Conservation (phyloP, 139 green algal species). For the Tetraselmis chui region DNA sequence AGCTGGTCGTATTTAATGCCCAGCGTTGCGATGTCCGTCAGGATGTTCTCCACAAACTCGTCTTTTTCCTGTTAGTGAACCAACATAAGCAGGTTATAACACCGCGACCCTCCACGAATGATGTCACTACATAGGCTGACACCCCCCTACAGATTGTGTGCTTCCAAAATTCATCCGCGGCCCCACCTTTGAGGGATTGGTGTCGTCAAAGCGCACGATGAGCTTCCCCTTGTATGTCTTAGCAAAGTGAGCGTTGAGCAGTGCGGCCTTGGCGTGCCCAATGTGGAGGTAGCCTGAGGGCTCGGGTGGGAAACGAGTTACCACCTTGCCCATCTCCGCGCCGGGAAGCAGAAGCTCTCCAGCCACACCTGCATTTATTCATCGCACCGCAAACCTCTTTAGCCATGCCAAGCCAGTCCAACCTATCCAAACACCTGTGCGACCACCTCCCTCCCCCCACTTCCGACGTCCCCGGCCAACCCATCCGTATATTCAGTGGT, state of each 20-base stretch:
- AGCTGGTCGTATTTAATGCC: constrained; percentile 64
- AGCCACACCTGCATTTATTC: not conserved
- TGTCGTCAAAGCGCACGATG: constrained; percentile 97
- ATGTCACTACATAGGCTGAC: not conserved
- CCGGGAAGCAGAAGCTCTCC: constrained; percentile 72
- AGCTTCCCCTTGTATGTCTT: constrained; percentile 83
- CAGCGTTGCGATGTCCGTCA: constrained; percentile 78
- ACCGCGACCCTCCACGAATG: too few relatives aligned
- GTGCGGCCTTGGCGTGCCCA: constrained; percentile 90
- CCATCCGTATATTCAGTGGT: too few relatives aligned
- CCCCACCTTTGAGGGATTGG: constrained; percentile 87
- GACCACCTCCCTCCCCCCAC: constrained; percentile 16
- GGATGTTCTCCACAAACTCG: constrained; percentile 95
- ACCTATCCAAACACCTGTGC: constrained; percentile 1
- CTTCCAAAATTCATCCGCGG: not conserved
- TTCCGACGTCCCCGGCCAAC: constrained; percentile 28
- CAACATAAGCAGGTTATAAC: not conserved
- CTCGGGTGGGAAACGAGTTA: constrained; percentile 96
- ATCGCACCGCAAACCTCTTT: too few relatives aligned
- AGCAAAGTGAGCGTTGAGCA: constrained; percentile 93
- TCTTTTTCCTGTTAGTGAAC: constrained; percentile 76
- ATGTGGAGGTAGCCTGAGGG: constrained; percentile 89
- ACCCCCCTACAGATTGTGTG: not conserved
- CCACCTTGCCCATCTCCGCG: constrained; percentile 78
- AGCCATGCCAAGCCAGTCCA: too few relatives aligned